Evolutionary conservation across 106 monocot species (phyloP).

Genomic region (Posidonia australis): DNA sequence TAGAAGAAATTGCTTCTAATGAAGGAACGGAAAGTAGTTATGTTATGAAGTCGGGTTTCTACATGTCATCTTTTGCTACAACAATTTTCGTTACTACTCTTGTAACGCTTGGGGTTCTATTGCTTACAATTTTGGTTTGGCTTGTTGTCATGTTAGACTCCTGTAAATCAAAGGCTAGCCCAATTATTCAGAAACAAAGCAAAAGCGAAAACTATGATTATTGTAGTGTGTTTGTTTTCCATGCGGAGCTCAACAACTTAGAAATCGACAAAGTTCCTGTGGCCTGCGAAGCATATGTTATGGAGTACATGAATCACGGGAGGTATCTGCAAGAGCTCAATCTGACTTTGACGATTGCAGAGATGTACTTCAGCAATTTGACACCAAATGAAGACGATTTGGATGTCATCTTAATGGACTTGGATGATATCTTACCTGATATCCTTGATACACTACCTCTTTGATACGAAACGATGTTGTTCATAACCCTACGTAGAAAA

Average conservation of each 20-base stretch:
- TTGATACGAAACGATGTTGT: too few relatives aligned
- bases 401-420: constrained; percentile 33
- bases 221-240: background rate
- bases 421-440: too few relatives aligned
- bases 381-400: constrained; percentile 13
- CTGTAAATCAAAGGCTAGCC: constrained; percentile 22
- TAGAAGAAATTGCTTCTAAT: too few relatives aligned
- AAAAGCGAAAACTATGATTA: constrained; percentile 8
- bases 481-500: too few relatives aligned
- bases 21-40: too few relatives aligned
- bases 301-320: constrained; percentile 1
- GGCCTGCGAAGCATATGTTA: constrained; percentile 13
- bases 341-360: constrained; percentile 20
- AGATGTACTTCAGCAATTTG: constrained; percentile 26
- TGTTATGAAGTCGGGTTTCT: constrained; percentile 25
- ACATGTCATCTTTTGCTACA: constrained; percentile 37
- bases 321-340: constrained; percentile 19
- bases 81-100: constrained; percentile 29
- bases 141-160: constrained; percentile 33
- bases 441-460: constrained; percentile 8
- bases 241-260: constrained; percentile 10
- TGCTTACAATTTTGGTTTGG: constrained; percentile 24
- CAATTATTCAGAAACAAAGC: constrained; percentile 22
- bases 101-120: constrained; percentile 20
- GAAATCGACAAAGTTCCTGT: constrained; percentile 16